Evolutionary conservation across 441 rosid genomes (phyloP).

Genomic region (Corymbia calophylla): DNA sequence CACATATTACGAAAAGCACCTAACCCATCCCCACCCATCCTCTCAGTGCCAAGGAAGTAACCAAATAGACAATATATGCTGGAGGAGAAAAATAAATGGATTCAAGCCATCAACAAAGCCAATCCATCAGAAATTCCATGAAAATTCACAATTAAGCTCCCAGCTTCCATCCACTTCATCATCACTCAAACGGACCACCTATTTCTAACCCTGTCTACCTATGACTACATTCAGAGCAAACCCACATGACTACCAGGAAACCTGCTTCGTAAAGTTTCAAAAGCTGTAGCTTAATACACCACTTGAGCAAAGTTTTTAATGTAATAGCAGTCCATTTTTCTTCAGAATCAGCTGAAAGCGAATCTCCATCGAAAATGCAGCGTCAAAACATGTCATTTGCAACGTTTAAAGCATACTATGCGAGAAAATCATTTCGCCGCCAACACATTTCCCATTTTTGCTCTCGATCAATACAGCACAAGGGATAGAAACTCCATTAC

Average conservation of each 20-base stretch:
- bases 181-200: not conserved
- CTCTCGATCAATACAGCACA: not conserved
- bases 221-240: not conserved
- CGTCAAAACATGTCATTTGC: not conserved
- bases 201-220: not conserved
- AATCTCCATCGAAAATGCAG: not conserved
- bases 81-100: not conserved
- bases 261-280: not conserved
- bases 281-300: not conserved
- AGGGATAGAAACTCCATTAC: conserved; percentile 13
- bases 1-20: not conserved
- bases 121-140: not conserved
- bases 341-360: not conserved
- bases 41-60: not conserved
- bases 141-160: not conserved
- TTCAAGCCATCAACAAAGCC: not conserved
- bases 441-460: not conserved
- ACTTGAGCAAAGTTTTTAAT: not conserved
- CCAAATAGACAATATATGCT: not conserved
- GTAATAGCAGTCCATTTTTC: not conserved
- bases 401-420: not conserved
- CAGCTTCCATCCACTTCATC: not conserved
- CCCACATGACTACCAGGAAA: not conserved
- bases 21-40: not conserved
- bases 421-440: not conserved